Percentiles rank a stretch among this genome's conserved stretches.
Conservation (phyloP, 2,329 filamentous ascomycete genomes). For the Claviceps arundinis region DNA sequence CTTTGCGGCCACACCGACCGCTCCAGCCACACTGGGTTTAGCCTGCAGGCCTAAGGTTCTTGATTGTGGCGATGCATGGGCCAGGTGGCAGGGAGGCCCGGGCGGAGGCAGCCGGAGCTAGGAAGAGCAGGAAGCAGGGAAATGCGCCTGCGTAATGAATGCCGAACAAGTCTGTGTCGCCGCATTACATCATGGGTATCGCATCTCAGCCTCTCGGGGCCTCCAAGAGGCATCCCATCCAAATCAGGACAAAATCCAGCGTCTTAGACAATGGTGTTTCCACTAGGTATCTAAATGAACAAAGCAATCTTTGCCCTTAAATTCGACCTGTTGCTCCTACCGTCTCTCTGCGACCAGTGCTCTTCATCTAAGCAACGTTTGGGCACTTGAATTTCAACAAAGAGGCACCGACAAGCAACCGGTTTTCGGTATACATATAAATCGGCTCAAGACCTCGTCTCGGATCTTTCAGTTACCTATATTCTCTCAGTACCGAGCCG, state of each 20-base stretch:
- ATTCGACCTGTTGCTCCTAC: neutral
- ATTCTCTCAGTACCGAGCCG: neutral
- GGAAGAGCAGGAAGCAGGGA: neutral
- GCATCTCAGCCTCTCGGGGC: neutral
- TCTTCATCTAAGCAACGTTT: neutral
- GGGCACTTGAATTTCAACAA: neutral
- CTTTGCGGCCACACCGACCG: neutral
- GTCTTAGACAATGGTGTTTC: neutral
- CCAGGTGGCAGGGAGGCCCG: neutral
- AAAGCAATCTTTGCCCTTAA: neutral
- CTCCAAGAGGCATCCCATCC: neutral
- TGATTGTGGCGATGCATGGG: conserved; percentile 4
- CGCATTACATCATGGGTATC: conserved; percentile 15
- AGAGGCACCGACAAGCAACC: neutral
- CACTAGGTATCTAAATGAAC: too few species aligned
- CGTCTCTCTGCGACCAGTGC: neutral
- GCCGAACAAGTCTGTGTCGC: neutral
- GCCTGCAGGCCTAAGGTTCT: neutral
- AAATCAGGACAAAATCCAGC: neutral
- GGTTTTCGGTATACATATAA: neutral
- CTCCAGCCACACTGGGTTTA: neutral
- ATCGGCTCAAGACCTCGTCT: neutral
- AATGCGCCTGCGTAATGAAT: neutral
- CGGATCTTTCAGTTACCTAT: neutral
- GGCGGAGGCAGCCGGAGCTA: conserved; percentile 2